These are phyloP conservation scores for Clavulina sp. DNA, from an alignment of 768 basidiomycete species.

Conservation along the genomic window DNA sequence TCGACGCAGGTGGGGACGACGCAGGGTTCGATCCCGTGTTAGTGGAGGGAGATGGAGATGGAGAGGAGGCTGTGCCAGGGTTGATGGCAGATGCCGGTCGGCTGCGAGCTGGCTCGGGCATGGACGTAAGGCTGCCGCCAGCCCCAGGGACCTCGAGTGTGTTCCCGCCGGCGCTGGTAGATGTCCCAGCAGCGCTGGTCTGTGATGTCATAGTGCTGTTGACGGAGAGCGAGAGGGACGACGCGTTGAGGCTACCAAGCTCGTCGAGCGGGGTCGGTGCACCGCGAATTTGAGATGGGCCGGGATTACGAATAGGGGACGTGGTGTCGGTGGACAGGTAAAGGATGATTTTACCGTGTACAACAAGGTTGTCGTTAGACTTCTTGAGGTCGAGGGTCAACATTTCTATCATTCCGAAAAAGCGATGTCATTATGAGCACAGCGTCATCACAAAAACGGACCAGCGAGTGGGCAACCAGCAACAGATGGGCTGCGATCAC, in stretches of 20 bases:
- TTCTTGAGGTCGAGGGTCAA: slow-evolving; percentile 92
- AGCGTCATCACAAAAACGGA: no score
- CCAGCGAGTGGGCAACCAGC: no score
- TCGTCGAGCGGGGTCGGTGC: slow-evolving; percentile 20
- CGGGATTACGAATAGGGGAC: slow-evolving; percentile 70
- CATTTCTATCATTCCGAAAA: slow-evolving; percentile 46
- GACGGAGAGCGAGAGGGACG: slow-evolving; percentile 24
- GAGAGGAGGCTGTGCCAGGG: neutral
- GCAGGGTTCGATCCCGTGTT: neutral
- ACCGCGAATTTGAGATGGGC: slow-evolving; percentile 51
- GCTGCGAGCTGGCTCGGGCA: no score
- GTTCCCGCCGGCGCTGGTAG: slow-evolving; percentile 18
- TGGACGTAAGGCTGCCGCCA: neutral
- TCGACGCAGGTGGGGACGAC: slow-evolving; percentile 47
- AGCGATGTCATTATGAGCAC: neutral
- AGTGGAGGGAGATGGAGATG: neutral
- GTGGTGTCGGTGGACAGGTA: slow-evolving; percentile 85
- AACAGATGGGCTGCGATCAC: no score
- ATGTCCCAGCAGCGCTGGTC: slow-evolving; percentile 13
- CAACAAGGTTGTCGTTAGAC: slow-evolving; percentile 96
- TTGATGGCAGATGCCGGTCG: neutral
- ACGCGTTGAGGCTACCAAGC: slow-evolving; percentile 15
- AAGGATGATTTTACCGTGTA: slow-evolving; percentile 94
- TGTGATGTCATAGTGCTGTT: slow-evolving; percentile 42
- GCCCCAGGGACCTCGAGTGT: slow-evolving; percentile 11